Evolutionary conservation across 2,329 filamentous ascomycete species (phyloP).

Genomic region (Colletotrichum karsti): DNA sequence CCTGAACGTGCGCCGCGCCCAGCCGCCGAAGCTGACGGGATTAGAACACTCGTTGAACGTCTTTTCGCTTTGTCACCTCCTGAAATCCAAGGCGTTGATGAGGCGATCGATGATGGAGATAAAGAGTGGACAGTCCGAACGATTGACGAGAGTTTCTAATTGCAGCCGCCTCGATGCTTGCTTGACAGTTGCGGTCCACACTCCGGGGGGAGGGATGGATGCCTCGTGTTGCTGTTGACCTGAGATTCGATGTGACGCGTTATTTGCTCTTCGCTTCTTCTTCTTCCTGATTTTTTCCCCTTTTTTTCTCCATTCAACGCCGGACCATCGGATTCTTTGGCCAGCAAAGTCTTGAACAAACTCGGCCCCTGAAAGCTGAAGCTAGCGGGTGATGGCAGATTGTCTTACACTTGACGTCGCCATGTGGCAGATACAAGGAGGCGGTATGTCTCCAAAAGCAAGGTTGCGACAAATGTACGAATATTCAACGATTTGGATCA

Average conservation of each 20-base stretch:
- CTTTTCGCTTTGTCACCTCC: background rate
- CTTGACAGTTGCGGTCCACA: background rate
- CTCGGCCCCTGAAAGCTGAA: background rate
- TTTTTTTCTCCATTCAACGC: slow-evolving; percentile 3
- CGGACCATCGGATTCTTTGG: background rate
- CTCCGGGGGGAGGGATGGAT: background rate
- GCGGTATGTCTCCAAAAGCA: background rate
- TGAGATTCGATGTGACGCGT: background rate
- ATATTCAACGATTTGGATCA: background rate
- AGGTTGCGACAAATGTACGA: background rate
- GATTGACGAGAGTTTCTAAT: slow-evolving; percentile 10
- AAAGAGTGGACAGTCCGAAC: background rate
- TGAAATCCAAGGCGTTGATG: background rate
- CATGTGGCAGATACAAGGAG: background rate
- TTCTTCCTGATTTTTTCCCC: background rate
- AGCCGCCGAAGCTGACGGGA: background rate
- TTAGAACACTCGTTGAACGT: background rate
- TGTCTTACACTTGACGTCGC: background rate
- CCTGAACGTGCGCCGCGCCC: background rate
- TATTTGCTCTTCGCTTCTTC: background rate
- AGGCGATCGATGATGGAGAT: background rate
- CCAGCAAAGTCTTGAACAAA: background rate
- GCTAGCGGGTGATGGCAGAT: slow-evolving; percentile 1
- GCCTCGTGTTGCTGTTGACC: background rate
- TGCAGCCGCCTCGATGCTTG: slow-evolving; percentile 6